phyloP scores from a whole-genome alignment of 441 rosid species.

The Syzygium malaccense region DNA sequence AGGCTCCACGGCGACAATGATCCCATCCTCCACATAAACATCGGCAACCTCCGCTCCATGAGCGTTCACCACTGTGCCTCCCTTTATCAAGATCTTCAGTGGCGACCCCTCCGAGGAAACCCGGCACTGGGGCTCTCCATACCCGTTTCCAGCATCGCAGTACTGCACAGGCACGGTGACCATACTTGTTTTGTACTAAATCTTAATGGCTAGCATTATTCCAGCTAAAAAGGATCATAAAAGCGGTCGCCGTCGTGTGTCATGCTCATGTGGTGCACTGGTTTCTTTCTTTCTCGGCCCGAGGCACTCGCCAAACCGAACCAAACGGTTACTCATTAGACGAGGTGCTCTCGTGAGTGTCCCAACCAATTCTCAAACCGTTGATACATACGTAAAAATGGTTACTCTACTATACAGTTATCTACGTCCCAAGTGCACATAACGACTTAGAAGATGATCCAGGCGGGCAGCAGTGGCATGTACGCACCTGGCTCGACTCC shows the following conservation, averaged over 20 bases:
- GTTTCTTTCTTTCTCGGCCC: neutral
- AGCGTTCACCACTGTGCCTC: conserved; percentile 89
- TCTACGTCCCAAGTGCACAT: neutral
- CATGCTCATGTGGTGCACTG: neutral
- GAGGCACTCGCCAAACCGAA: neutral
- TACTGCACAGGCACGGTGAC: conserved; percentile 25
- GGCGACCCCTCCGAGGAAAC: conserved; percentile 16
- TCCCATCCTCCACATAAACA: conserved; percentile 79
- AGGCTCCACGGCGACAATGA: conserved; percentile 60
- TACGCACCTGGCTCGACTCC: neutral
- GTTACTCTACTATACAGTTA: neutral
- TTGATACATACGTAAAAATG: neutral
- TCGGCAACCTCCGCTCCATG: conserved; percentile 75
- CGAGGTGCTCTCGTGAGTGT: neutral
- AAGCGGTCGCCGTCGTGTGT: neutral
- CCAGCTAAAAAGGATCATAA: neutral
- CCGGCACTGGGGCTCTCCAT: conserved; percentile 35
- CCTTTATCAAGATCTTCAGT: conserved; percentile 72
- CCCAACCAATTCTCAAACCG: neutral
- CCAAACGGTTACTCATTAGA: neutral
- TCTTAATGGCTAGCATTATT: neutral
- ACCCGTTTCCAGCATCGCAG: conserved; percentile 41
- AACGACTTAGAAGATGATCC: neutral
- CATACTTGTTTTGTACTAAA: neutral
- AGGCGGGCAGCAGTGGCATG: neutral